These are phyloP conservation scores for Ophiocytium majus DNA, from an alignment of 352 stramenopile species.

Conservation along the genomic window DNA sequence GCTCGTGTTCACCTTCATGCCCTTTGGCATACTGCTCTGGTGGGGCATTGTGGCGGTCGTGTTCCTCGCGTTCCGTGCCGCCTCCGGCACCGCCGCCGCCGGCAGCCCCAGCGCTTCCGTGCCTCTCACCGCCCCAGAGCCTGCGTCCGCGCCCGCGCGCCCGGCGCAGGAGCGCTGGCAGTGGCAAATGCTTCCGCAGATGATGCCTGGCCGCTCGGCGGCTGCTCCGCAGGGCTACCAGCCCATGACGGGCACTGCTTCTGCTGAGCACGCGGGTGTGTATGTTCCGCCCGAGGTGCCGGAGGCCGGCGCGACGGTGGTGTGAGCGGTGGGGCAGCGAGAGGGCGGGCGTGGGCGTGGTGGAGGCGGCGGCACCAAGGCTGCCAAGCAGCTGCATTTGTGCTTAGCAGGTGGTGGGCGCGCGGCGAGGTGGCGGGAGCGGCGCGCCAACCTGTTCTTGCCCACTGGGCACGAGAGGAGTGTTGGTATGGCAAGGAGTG, in stretches of 20 bases:
- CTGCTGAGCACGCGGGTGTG: neutral
- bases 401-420: too few species aligned
- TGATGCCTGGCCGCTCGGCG: neutral
- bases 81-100: neutral
- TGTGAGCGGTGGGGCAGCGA: too few species aligned
- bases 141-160: neutral
- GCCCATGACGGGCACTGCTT: constrained; percentile 5
- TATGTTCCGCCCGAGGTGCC: neutral
- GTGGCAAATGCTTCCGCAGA: neutral
- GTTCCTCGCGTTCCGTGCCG: neutral
- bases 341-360: too few species aligned
- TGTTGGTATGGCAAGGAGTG: too few species aligned
- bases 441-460: too few species aligned
- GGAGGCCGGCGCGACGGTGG: too few species aligned
- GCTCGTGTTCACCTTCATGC: constrained; percentile 5
- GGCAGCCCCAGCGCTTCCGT: neutral
- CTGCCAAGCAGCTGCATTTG: too few species aligned
- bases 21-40: neutral
- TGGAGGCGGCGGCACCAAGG: too few species aligned
- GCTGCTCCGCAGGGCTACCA: neutral
- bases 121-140: neutral
- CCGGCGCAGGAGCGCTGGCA: neutral
- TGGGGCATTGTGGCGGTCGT: neutral
- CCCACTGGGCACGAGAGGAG: too few species aligned
- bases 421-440: too few species aligned